Base-by-base conservation (phyloP, 441 rosid species). In the Jatropha multifida region DNA sequence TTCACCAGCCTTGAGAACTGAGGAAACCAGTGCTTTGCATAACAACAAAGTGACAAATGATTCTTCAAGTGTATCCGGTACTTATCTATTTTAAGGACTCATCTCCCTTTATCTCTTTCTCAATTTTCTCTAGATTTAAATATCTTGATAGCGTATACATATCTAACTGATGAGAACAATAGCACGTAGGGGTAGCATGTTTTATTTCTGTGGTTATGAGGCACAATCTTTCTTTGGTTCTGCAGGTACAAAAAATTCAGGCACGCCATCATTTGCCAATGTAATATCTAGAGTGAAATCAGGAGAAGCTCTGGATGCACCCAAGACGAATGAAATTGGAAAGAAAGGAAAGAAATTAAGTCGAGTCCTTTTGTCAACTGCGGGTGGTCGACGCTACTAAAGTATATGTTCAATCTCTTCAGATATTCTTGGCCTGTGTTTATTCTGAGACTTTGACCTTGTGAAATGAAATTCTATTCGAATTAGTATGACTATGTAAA, bases 381-480 rank as follows among this genome's bases (percentile, higher is more conserved):
- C 91, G 5, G 86, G 94, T 71, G 94, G 89, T 60, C 86, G 97
- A 44, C 92, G 97, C 65, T 94, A 92, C 81, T 92, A 86, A 74
- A 40, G 55, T 27, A 13, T 10, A 65, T n/a, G 37, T 12, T 18
- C 52, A 4, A 26, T 12, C 15, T 51, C 63, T 17, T 37, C 48
- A 27, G 41, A 3, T 48, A 4, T 5, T 11, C 37, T 48, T 18
- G n/a, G 65, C 15, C 17, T 17, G 13, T 63, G 18, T 32, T 4
- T 38, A 51, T 62, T 52, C 37, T 7, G 70, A 65, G 51, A n/a
- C n/a, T 4, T 62, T 1, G 42, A 59, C 40, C n/a, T 14, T 44
- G 37, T 70, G 48, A 56, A 12, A 55, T 41, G 37, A 37, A 59
- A 15, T 26, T 61, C 46, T 58, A 5, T 58, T 12, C 27, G 75